Base-by-base conservation (phyloP, 2,329 filamentous ascomycete species). In the Lojkania enalia region DNA sequence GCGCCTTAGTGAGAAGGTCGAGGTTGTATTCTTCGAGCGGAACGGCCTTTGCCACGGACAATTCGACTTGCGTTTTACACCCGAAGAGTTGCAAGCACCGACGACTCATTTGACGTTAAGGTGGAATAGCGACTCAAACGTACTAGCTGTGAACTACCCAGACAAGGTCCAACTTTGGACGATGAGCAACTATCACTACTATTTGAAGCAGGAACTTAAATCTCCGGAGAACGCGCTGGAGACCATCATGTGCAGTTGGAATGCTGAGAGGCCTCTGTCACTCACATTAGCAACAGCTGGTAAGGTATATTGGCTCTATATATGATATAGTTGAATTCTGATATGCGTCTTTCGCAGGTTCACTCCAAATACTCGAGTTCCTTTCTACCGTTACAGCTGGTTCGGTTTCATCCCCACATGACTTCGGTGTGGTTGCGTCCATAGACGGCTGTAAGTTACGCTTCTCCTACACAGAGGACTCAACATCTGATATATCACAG, bases 11-110 rank as follows among this genome's bases (percentile, higher is more conserved):
- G 81, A 86, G 36, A 77, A 78, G n/a, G 74, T 88, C 15, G 86
- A 95, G 56, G 84, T 97, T 33, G 84, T 95, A 2, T 99, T 99
- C 71, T 99, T 99, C 58, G 94, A 99, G 73, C 81, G 91, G 40
- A 99, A 99, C 60, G 94, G 94, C n/a, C 78, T 99, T 46, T 83
- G 92, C n/a, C 94, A 99, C 69, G 94, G 94, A 3, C 83, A 96
- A 55, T 99, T 97, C 62, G 83, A 83, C n/a, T 76, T 99, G 14
- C 83, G 88, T 35, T 67, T 86, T 23, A 81, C 78, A 2, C 74
- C 80, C 11, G 79, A 83, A 47, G 82, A 85, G 37, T 71, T 80
- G 42, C 68, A 78, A 5, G 71, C 74, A 1, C 75, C 79, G 55
- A 78, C 77, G 9, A 77, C 78, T 31, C 75, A 78, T 38, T 84